Base-by-base conservation (phyloP, 805 yeast genomes). In the Nakazawaea laoshanensis region DNA sequence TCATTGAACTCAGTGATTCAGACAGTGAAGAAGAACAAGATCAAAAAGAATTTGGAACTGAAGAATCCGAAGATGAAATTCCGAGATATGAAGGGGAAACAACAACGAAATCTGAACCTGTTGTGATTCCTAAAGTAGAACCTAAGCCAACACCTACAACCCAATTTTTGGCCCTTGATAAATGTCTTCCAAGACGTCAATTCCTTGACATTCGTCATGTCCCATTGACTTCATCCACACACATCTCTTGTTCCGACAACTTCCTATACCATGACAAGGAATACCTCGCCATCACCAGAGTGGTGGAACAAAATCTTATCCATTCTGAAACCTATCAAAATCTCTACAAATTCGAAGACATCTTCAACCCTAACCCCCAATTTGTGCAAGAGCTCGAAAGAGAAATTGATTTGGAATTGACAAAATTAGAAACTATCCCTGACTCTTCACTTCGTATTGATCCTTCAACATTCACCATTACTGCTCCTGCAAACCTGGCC, bases 161-260 rank as follows among this genome's bases (percentile, higher is more conserved):
- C 16, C 4, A 11, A 16, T 89, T 87, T 45, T 53, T 84, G 19
- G 92, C 97, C 0, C 61, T 89, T 18, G 96, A 88, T 50, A 89
- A 89, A 52, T 85, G 94, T 45, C 58, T 82, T 1, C 85, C 86
- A 2, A 56, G 65, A 12, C 59, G 94, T 15, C 47, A 59, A 16
- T 84, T 67, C 47, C 41, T 86, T 7, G 79, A 78, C 37, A 44
- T 69, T 4, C 16, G 75, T 11, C 61, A 65, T 1, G 53, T 81
- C 3, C 62, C 59, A 4, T 44, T 57, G 10, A 44, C 52, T 0
- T 40, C 44, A 9, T 6, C 21, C 5, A 25, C 31, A 0, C 46
- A 46, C 12, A 53, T 50, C 24, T 44, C 56, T 0, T 49, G 49
- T 1, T 38, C 33, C 22, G 23, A 35, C 12, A 27, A 33, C 13